Evolutionary conservation across 768 basidiomycete species (phyloP).

Genomic region (Phylloporus rhodoxanthus): DNA sequence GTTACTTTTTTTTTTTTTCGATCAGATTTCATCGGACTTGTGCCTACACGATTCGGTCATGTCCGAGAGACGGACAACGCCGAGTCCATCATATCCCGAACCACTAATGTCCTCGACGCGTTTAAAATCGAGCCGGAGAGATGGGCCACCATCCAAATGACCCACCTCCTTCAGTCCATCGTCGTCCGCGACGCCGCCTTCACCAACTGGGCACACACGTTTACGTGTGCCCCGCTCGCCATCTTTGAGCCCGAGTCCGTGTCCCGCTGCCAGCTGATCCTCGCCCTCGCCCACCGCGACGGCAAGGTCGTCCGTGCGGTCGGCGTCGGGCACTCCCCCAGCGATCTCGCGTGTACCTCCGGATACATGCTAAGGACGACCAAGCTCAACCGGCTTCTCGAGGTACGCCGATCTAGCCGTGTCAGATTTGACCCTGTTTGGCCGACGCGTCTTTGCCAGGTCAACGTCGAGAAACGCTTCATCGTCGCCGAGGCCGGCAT

Average conservation of each 20-base stretch:
- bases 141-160: neutral
- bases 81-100: constrained; percentile 19
- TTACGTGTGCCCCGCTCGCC: constrained; percentile 57
- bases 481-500: constrained; percentile 76
- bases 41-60: neutral
- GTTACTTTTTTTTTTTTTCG: neutral
- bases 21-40: constrained; percentile 2
- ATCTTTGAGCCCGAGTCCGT: constrained; percentile 73
- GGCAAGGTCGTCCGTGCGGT: constrained; percentile 69
- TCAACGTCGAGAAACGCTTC: constrained; percentile 60
- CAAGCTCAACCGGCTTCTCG: constrained; percentile 62
- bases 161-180: constrained; percentile 41
- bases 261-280: constrained; percentile 62
- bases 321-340: constrained; percentile 90
- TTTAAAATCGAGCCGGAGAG: neutral
- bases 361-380: constrained; percentile 82
- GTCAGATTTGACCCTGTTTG: constrained; percentile 11
- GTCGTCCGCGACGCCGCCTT: constrained; percentile 43
- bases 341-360: constrained; percentile 86
- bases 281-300: constrained; percentile 77
- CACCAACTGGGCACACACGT: constrained; percentile 85
- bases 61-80: constrained; percentile 4
- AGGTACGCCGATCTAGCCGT: constrained; percentile 49
- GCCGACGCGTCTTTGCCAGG: constrained; percentile 35
- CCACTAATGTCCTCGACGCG: constrained; percentile 15